Percentiles rank a stretch among this genome's conserved stretches.
Conservation (phyloP, 352 stramenopile species). For the Globisporangium orthogonon region DNA sequence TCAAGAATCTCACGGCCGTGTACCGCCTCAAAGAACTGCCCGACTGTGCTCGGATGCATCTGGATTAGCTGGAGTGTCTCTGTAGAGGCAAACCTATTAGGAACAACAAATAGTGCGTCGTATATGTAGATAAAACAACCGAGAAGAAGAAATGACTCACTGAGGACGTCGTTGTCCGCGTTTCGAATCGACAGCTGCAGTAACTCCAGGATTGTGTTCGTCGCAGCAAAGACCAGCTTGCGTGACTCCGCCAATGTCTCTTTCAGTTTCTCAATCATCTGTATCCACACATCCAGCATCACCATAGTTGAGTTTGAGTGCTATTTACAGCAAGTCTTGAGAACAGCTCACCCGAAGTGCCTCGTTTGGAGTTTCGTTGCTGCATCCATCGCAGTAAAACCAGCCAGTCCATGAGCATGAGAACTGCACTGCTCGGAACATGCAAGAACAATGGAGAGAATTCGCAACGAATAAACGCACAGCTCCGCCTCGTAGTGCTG, state of each 20-base stretch:
- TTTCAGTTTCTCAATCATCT: constrained; percentile 60
- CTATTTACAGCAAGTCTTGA: not conserved
- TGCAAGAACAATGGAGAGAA: not conserved
- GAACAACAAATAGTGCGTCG: not conserved
- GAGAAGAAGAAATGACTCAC: constrained; percentile 17
- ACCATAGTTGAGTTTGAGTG: not conserved
- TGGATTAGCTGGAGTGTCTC: constrained; percentile 50
- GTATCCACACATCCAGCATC: not conserved
- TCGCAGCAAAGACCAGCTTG: constrained; percentile 53
- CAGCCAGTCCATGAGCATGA: not conserved
- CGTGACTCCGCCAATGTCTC: constrained; percentile 45
- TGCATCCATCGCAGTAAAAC: constrained; percentile 5
- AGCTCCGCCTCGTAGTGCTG: constrained; percentile 47
- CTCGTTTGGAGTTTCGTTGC: constrained; percentile 38
- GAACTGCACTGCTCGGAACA: not conserved
- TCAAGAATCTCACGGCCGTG: constrained; percentile 54
- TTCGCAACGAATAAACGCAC: constrained; percentile 17
- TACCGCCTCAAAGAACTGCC: constrained; percentile 46
- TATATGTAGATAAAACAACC: not conserved
- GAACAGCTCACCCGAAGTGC: constrained; percentile 20
- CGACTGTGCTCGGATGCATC: constrained; percentile 55
- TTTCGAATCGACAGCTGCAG: constrained; percentile 53
- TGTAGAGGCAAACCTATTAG: constrained; percentile 7
- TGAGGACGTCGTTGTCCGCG: constrained; percentile 45
- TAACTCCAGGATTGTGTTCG: constrained; percentile 51